Percentiles rank a stretch among this genome's conserved stretches.
Evolutionary conservation across 768 basidiomycete species (phyloP).

Genomic region (Tylopilus intermedius): DNA sequence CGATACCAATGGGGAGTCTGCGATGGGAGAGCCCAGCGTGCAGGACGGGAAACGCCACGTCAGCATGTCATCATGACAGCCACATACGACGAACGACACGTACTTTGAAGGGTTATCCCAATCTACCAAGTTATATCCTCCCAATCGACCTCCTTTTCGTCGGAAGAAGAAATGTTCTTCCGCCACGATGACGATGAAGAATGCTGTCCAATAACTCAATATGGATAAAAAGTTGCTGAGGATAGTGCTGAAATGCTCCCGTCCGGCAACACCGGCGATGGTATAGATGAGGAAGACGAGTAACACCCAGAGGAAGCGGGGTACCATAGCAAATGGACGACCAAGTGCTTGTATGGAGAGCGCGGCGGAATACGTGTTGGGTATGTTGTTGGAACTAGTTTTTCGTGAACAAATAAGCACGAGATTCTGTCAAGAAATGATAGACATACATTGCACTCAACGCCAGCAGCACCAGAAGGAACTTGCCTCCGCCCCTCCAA

Average conservation of each 20-base stretch:
- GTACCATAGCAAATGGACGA: slow-evolving; percentile 39
- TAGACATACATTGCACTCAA: slow-evolving; percentile 38
- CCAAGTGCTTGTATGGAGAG: slow-evolving; percentile 44
- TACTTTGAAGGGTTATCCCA: slow-evolving; percentile 41
- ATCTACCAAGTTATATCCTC: slow-evolving; percentile 48
- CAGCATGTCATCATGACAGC: no score
- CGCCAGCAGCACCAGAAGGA: slow-evolving; percentile 39
- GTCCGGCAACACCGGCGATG: slow-evolving; percentile 37
- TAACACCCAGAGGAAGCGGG: slow-evolving; percentile 44
- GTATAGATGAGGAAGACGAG: slow-evolving; percentile 37
- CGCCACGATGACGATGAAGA: slow-evolving; percentile 41
- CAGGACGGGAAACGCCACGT: neutral
- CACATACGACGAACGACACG: slow-evolving; percentile 7
- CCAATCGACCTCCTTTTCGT: slow-evolving; percentile 34
- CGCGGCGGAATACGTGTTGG: slow-evolving; percentile 44
- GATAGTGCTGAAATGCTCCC: slow-evolving; percentile 42
- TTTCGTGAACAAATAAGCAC: neutral
- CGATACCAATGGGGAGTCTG: slow-evolving; percentile 45
- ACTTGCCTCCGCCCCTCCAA: slow-evolving; percentile 40
- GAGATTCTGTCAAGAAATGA: neutral
- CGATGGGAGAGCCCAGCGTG: neutral
- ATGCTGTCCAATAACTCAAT: slow-evolving; percentile 43
- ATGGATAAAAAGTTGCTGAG: slow-evolving; percentile 41
- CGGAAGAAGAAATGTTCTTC: slow-evolving; percentile 49
- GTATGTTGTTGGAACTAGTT: slow-evolving; percentile 36